These are phyloP conservation scores for Herpotrichia juniperi DNA, from an alignment of 2,329 filamentous ascomycete genomes.

Conservation along the genomic window DNA sequence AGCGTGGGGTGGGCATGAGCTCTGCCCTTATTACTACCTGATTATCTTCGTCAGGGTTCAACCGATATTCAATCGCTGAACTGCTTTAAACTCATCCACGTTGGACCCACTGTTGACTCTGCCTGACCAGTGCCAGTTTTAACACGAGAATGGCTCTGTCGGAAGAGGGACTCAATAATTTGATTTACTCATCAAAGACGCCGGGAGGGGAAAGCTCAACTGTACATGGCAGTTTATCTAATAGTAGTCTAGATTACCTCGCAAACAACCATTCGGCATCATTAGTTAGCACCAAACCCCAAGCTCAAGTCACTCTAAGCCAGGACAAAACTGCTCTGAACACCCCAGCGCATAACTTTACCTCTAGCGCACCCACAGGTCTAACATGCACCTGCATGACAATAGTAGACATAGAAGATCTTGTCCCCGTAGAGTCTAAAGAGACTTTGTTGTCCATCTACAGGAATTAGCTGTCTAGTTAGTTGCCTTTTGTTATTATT, in stretches of 20 bases:
- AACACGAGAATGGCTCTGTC: constrained; percentile 11
- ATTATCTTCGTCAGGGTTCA: constrained; percentile 10
- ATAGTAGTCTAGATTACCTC: constrained; percentile 10
- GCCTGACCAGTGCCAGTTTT: constrained; percentile 10
- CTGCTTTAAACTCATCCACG: constrained; percentile 8
- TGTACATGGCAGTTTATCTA: constrained; percentile 7
- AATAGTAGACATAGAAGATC: constrained; percentile 9
- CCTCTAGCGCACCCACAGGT: constrained; percentile 6
- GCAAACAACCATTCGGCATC: constrained; percentile 9
- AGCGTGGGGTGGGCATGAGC: not conserved
- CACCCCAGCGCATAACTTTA: constrained; percentile 6
- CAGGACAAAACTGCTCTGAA: constrained; percentile 7
- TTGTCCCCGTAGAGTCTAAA: constrained; percentile 13
- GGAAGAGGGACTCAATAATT: constrained; percentile 10
- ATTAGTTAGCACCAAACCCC: constrained; percentile 7
- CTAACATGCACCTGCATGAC: constrained; percentile 12
- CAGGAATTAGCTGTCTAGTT: constrained; percentile 8
- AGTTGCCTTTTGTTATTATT: constrained; percentile 13
- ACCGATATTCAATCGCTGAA: constrained; percentile 9
- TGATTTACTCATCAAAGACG: constrained; percentile 9
- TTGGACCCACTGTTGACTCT: constrained; percentile 11
- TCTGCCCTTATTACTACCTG: constrained; percentile 8
- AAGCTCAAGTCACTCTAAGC: constrained; percentile 10
- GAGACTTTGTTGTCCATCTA: constrained; percentile 14
- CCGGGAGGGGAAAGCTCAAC: constrained; percentile 11